A percentile compares a stretch with the other conserved stretches of the same genome.
Conservation (phyloP, 306 rosid genomes). For the Geum urbanum region DNA sequence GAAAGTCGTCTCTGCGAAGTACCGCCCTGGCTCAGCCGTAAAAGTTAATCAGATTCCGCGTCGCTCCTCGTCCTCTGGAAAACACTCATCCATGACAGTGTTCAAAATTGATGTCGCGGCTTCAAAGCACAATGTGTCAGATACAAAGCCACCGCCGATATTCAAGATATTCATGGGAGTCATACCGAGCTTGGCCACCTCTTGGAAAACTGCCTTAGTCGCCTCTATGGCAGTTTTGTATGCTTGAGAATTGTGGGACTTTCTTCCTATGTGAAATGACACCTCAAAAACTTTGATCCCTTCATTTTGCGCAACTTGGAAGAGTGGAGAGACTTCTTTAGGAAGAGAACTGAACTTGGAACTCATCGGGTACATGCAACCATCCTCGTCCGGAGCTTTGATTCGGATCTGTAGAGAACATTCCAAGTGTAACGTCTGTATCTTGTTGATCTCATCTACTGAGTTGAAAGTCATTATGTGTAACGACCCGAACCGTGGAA, state of each 20-base stretch:
- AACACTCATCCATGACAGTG: conserved; percentile 26
- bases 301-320: too few relatives aligned
- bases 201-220: conserved; percentile 31
- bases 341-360: too few relatives aligned
- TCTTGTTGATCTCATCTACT: too few relatives aligned
- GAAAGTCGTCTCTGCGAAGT: conserved; percentile 42
- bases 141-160: conserved; percentile 54
- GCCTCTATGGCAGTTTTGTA: conserved; percentile 36
- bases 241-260: conserved; percentile 28
- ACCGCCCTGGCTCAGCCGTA: conserved; percentile 56
- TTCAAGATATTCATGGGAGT: conserved; percentile 43
- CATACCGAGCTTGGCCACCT: conserved; percentile 37
- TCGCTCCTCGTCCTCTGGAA: conserved; percentile 6
- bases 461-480: too few relatives aligned
- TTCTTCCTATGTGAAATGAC: conserved; percentile 23
- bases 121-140: conserved; percentile 18
- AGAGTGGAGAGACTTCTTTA: too few relatives aligned
- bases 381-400: conserved; percentile 33
- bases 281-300: too few relatives aligned
- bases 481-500: too few relatives aligned
- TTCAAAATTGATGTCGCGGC: conserved; percentile 35
- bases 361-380: conserved; percentile 26
- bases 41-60: background rate
- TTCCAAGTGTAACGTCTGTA: conserved; percentile 38
- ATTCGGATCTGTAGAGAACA: conserved; percentile 41